phyloP scores from a whole-genome alignment of 2,329 filamentous ascomycete species.

The Neopestalotiopsis sp. region DNA sequence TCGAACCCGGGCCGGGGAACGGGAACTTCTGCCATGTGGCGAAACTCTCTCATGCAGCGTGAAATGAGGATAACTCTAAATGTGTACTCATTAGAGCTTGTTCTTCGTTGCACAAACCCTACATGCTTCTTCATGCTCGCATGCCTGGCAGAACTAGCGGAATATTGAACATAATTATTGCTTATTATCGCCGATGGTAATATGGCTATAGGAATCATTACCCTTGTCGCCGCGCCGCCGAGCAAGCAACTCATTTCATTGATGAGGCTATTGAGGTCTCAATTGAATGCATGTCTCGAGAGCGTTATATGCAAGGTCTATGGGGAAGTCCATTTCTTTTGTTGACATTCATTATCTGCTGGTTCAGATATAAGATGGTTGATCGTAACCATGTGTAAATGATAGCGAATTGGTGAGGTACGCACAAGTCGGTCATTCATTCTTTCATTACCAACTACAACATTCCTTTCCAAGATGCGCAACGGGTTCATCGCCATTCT shows the following conservation, averaged over 20 bases:
- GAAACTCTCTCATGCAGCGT: not conserved
- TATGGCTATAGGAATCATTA: not conserved
- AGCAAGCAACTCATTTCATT: not conserved
- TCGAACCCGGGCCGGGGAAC: not conserved
- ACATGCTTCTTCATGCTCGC: not conserved
- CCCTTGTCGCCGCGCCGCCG: not conserved
- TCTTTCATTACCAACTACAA: not conserved
- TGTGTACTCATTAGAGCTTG: not conserved
- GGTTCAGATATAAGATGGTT: not conserved
- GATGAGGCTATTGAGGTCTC: not conserved
- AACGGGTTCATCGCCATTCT: not conserved
- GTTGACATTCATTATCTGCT: not conserved
- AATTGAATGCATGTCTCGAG: not conserved
- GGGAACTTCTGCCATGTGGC: not conserved
- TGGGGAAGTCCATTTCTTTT: not conserved
- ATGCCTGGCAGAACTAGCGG: not conserved
- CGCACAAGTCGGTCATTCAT: not conserved
- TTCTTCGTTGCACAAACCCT: not conserved
- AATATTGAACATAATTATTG: not conserved
- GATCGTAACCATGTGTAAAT: not conserved
- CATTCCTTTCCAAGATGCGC: not conserved
- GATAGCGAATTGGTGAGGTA: not conserved
- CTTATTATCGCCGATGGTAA: not conserved
- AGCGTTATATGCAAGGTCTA: not conserved
- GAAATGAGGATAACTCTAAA: not conserved